These are phyloP conservation scores for Phlebiopsis gigantea DNA, from an alignment of 768 basidiomycete species.

Conservation along the genomic window DNA sequence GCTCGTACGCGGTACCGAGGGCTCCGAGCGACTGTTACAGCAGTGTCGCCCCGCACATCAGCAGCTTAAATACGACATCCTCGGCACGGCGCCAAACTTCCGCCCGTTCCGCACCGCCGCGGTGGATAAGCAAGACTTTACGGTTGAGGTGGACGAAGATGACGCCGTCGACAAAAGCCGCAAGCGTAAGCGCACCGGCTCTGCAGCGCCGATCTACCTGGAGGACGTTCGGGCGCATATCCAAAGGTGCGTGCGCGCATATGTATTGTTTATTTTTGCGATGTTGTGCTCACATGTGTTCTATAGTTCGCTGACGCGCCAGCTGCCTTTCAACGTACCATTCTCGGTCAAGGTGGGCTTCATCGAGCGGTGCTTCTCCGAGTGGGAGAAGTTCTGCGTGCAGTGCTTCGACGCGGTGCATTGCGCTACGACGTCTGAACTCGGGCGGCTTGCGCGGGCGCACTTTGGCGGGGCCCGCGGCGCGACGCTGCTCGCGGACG, in stretches of 20 bases:
- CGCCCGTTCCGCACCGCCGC: conserved; percentile 36
- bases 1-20: conserved; percentile 46
- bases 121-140: conserved; percentile 20
- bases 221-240: conserved; percentile 43
- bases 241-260: conserved; percentile 31
- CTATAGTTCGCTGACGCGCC: conserved; percentile 57
- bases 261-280: too few species aligned
- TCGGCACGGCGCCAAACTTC: conserved; percentile 50
- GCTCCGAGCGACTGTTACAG: conserved; percentile 46
- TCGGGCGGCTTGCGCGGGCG: conserved; percentile 33
- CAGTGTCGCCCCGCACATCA: conserved; percentile 42
- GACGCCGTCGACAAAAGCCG: neutral
- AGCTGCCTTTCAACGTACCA: conserved; percentile 60
- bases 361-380: conserved; percentile 35
- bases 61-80: conserved; percentile 40
- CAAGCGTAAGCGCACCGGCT: neutral
- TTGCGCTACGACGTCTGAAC: conserved; percentile 29
- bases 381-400: conserved; percentile 45
- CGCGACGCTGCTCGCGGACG: conserved; percentile 43
- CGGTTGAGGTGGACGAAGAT: neutral
- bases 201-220: conserved; percentile 31
- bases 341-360: conserved; percentile 49
- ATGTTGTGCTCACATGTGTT: neutral
- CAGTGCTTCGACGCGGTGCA: conserved; percentile 36
- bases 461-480: conserved; percentile 49